Evolutionary conservation across 495 filamentous ascomycete species (phyloP).

Genomic region (Aspergillus cristatus): DNA sequence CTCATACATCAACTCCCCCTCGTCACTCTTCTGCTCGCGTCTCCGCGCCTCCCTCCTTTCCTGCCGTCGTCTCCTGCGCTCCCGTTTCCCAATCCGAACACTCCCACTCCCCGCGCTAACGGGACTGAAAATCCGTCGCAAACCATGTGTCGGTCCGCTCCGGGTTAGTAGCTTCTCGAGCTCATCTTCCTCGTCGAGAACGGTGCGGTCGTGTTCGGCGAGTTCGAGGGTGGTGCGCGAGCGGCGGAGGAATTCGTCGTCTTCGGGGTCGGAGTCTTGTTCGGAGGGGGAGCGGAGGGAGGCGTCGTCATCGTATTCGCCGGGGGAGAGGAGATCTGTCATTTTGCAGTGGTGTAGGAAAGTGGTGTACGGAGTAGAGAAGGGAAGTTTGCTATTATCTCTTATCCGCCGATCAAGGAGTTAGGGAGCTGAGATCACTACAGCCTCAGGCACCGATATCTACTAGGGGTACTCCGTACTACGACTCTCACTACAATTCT

Average conservation of each 20-base stretch:
- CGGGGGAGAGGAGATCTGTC: constrained; percentile 45
- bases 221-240: constrained; percentile 64
- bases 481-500: too few relatives aligned
- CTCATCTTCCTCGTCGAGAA: constrained; percentile 84
- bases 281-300: constrained; percentile 58
- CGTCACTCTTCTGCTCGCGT: constrained; percentile 46
- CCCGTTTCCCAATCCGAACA: constrained; percentile 51
- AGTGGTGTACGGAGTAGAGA: background rate
- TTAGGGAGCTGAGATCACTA: background rate
- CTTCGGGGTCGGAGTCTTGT: constrained; percentile 69
- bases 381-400: background rate
- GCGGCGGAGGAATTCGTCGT: constrained; percentile 56
- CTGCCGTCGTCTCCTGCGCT: constrained; percentile 32
- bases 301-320: constrained; percentile 58
- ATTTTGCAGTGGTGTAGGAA: background rate
- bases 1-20: constrained; percentile 74
- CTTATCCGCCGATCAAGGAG: background rate
- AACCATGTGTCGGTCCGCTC: constrained; percentile 40
- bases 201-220: constrained; percentile 59
- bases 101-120: constrained; percentile 12
- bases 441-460: too few relatives aligned
- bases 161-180: constrained; percentile 62
- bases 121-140: constrained; percentile 39
- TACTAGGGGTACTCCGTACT: too few relatives aligned
- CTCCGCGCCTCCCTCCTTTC: constrained; percentile 37